Conservation (phyloP, 202 grass and related monocot species). For the Saccharum hybrid region DNA sequence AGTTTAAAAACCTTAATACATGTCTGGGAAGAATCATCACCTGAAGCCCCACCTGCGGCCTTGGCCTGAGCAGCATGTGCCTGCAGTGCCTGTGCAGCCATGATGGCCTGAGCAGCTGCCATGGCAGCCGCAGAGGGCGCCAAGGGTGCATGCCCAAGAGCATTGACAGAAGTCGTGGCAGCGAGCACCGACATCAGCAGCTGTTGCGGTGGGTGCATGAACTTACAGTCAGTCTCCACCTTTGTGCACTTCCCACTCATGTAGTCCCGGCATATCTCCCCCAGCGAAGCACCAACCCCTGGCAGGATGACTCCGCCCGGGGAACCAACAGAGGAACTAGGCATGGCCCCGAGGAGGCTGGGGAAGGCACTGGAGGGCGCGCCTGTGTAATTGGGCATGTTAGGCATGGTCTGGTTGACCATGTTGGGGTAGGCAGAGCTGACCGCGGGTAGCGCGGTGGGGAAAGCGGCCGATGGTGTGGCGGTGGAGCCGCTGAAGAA, state of each 20-base stretch:
- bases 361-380: constrained; percentile 62
- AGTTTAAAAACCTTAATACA: not conserved
- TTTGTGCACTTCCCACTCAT: constrained; percentile 74
- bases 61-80: constrained; percentile 81
- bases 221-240: constrained; percentile 53
- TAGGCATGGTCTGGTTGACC: constrained; percentile 99
- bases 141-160: constrained; percentile 65
- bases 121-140: constrained; percentile 91
- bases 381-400: constrained; percentile 91
- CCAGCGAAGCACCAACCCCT: constrained; percentile 73
- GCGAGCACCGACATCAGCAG: constrained; percentile 78
- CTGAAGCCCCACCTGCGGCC: constrained; percentile 50
- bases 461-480: constrained; percentile 30
- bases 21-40: constrained; percentile 13
- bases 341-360: constrained; percentile 67
- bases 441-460: constrained; percentile 33
- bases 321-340: constrained; percentile 52
- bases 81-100: constrained; percentile 87
- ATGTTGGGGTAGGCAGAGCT: constrained; percentile 73
- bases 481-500: constrained; percentile 76
- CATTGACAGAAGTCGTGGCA: constrained; percentile 66
- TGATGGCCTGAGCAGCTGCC: constrained; percentile 96
- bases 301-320: constrained; percentile 80
- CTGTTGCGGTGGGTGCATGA: constrained; percentile 80
- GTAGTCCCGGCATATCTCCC: constrained; percentile 88